These are phyloP conservation scores for Xylariaceae sp. DNA, from an alignment of 2,329 filamentous ascomycete genomes.

Conservation along the genomic window DNA sequence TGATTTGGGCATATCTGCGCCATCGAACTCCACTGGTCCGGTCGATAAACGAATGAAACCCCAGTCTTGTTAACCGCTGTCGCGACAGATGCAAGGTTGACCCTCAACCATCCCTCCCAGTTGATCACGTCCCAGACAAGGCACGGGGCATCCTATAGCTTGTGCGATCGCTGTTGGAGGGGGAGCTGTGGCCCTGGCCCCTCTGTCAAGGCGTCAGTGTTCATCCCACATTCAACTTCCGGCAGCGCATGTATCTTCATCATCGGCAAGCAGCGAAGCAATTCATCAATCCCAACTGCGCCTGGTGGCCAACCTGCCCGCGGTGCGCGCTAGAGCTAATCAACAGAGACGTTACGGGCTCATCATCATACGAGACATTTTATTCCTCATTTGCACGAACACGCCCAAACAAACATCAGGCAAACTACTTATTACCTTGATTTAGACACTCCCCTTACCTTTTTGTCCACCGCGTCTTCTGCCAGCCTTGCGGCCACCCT, in stretches of 20 bases:
- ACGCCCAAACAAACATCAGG: constrained; percentile 9
- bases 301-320: constrained; percentile 23
- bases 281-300: constrained; percentile 24
- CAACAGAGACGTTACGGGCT: constrained; percentile 20
- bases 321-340: constrained; percentile 29
- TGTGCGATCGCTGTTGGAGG: constrained; percentile 35
- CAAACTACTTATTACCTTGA: constrained; percentile 36
- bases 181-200: constrained; percentile 34
- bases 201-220: constrained; percentile 30
- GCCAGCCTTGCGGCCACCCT: constrained; percentile 22
- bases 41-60: constrained; percentile 35
- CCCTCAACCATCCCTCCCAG: constrained; percentile 29
- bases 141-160: constrained; percentile 35
- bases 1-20: constrained; percentile 15
- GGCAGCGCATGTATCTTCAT: constrained; percentile 19
- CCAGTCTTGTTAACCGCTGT: constrained; percentile 36
- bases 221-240: constrained; percentile 24
- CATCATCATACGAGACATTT: constrained; percentile 39
- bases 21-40: constrained; percentile 21
- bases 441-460: constrained; percentile 26
- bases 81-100: constrained; percentile 34
- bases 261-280: constrained; percentile 18
- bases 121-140: constrained; percentile 31
- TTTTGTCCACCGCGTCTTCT: constrained; percentile 22
- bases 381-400: constrained; percentile 32